Evolutionary conservation across 352 stramenopile species (phyloP), one percentile per base, ranked within the genome.

Genomic region (Globisporangium yorkense): DNA sequence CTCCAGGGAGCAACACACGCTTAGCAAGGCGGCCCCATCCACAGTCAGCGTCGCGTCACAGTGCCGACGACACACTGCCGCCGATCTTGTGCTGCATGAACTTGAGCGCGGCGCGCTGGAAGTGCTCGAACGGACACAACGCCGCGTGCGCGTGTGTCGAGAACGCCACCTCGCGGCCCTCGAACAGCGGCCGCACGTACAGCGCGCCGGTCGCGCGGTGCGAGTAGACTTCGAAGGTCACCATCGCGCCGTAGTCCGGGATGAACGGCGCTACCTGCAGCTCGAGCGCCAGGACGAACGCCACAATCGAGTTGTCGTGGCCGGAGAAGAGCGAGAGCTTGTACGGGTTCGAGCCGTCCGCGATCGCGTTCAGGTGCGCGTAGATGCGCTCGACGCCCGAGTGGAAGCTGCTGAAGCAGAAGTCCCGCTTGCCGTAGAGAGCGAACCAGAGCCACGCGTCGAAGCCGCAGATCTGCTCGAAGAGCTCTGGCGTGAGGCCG

Each of bases 231-330:
- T 94, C 84, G 47, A 94, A 89, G 39, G 54, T 85, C 35, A 94
- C 67, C 68, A 89, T 89, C 20, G 74, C 77, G 18, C 84, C 84
- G 61, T 92, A 92, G 20, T 67, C 62, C 7, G 84, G 84, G 49
- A 90, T 77, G 29, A 78, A 67, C 16, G 63, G 65, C 27, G 74
- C 67, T 48, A 80, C 58, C 40, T 87, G 59, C 33, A 93, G 54
- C 59, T 87, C 63, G 53, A 93, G 65, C 56, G 84, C 84, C 37
- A 74, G 77, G 27, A 85, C 65, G 21, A 91, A 62, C 46, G 80
- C 80, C 31, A 93, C 79, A 16, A 93, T 66, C 54, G 84, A 89
- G 65, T 91, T 91, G 63, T 93, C 80, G 63, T 93, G 84, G 0
- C 74, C 79, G 0, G 84, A 93, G 67, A 90, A 87, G 0, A 93